Conservation (phyloP, 768 basidiomycete genomes). For the Lactarius tabidus region DNA sequence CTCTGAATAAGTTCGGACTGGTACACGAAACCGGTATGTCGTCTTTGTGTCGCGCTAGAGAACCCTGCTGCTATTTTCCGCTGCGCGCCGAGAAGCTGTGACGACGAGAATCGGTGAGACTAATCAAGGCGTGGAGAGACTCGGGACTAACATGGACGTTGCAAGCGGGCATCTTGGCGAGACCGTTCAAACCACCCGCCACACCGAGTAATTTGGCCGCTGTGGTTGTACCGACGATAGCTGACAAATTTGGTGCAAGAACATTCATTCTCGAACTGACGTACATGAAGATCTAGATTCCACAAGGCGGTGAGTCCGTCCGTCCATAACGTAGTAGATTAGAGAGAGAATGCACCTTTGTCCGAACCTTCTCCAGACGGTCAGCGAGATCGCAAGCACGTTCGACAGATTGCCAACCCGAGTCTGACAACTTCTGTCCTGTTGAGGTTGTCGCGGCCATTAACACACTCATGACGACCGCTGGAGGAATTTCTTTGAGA, state of each 20-base stretch:
- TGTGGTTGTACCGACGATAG: slow-evolving; percentile 97
- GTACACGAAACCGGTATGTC: slow-evolving; percentile 96
- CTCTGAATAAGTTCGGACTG: slow-evolving; percentile 85
- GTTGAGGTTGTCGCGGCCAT: slow-evolving; percentile 91
- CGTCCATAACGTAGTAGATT: not conserved
- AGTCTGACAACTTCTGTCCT: slow-evolving; percentile 64
- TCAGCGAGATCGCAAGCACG: slow-evolving; percentile 88
- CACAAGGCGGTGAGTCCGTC: not conserved
- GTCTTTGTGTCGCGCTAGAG: slow-evolving; percentile 78
- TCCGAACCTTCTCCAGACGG: slow-evolving; percentile 81
- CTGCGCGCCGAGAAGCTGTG: slow-evolving; percentile 87
- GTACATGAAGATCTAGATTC: slow-evolving; percentile 88
- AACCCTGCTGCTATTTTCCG: slow-evolving; percentile 91
- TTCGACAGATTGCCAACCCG: slow-evolving; percentile 77
- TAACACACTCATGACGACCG: slow-evolving; percentile 92
- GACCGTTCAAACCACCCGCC: slow-evolving; percentile 85
- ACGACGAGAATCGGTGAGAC: not conserved
- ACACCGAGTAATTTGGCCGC: slow-evolving; percentile 98
- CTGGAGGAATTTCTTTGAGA: slow-evolving; percentile 73
- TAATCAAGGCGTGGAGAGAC: not conserved
- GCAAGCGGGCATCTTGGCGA: slow-evolving; percentile 92
- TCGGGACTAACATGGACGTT: slow-evolving; percentile 78
- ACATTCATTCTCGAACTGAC: slow-evolving; percentile 99
- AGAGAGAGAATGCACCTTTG: slow-evolving; percentile 51
- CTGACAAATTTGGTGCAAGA: slow-evolving; percentile 96